Evolutionary conservation across 2,329 filamentous ascomycete species (phyloP).

Genomic region (Periconia sp.): DNA sequence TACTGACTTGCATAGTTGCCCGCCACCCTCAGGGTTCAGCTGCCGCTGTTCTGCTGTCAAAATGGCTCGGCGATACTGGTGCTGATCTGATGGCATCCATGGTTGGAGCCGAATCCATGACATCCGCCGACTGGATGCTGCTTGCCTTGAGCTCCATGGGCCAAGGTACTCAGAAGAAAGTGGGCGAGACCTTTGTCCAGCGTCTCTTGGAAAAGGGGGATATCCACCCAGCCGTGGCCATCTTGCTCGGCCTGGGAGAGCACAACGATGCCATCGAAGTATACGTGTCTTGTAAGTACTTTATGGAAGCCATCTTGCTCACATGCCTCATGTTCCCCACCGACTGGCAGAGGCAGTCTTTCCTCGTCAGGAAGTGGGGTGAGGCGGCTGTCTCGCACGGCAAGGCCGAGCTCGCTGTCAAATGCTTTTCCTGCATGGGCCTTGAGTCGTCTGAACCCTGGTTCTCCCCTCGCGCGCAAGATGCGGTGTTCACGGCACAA

Average conservation of each 20-base stretch:
- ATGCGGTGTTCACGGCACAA: conserved; percentile 59
- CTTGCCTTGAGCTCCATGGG: conserved; percentile 88
- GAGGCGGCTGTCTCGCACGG: conserved; percentile 85
- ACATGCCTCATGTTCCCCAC: conserved; percentile 79
- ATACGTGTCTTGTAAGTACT: conserved; percentile 87
- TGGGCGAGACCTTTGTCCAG: conserved; percentile 88
- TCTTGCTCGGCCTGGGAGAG: conserved; percentile 90
- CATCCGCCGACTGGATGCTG: conserved; percentile 95
- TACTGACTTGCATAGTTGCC: conserved; percentile 52
- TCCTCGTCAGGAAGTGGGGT: conserved; percentile 91
- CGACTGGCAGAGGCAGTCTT: conserved; percentile 89
- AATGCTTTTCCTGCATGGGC: conserved; percentile 90
- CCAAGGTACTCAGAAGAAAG: conserved; percentile 75
- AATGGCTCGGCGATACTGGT: conserved; percentile 88
- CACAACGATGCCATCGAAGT: conserved; percentile 94
- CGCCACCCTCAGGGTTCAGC: conserved; percentile 73
- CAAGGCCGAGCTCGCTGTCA: conserved; percentile 85
- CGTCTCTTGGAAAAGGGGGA: conserved; percentile 87
- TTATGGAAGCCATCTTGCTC: conserved; percentile 89
- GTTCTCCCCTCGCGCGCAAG: conserved; percentile 78
- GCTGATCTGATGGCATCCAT: conserved; percentile 79
- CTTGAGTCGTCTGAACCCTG: conserved; percentile 83
- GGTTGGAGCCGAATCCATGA: conserved; percentile 78
- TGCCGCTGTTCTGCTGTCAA: conserved; percentile 78
- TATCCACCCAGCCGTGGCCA: conserved; percentile 86